Conservation (phyloP, 495 filamentous ascomycete species). For the Sphaerosporella brunnea region DNA sequence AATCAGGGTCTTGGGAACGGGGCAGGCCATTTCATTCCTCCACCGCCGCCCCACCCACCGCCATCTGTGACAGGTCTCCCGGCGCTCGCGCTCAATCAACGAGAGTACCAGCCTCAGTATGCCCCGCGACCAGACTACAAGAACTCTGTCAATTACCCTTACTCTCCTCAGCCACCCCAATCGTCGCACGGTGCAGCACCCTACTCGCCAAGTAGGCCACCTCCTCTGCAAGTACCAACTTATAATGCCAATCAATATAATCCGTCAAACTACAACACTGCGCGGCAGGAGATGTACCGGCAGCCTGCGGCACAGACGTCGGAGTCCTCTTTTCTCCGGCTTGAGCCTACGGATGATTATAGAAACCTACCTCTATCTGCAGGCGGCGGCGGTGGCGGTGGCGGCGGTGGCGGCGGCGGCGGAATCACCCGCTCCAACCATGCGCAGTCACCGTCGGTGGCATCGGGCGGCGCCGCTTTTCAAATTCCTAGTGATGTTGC, state of each 20-base stretch:
- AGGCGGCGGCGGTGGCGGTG: too few relatives aligned
- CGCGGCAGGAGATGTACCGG: conserved; percentile 21
- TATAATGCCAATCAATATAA: conserved; percentile 12
- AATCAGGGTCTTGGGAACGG: background rate
- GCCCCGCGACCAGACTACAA: conserved; percentile 5
- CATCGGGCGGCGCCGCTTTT: background rate
- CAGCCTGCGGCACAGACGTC: conserved; percentile 21
- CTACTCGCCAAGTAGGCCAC: background rate
- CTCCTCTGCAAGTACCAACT: conserved; percentile 17
- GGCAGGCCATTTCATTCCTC: conserved; percentile 6
- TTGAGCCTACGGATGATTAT: conserved; percentile 18
- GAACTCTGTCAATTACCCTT: conserved; percentile 14
- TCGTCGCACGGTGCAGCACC: background rate
- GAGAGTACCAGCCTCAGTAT: conserved; percentile 6
- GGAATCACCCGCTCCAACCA: conserved; percentile 1
- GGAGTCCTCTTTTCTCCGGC: conserved; percentile 20
- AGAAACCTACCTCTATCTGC: conserved; percentile 3
- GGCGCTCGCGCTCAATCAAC: conserved; percentile 4
- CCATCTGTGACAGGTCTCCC: conserved; percentile 11
- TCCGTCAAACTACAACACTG: conserved; percentile 7
- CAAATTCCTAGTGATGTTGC: conserved; percentile 15
- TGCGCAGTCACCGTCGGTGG: conserved; percentile 3
- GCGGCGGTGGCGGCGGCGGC: too few relatives aligned
- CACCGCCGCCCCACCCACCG: conserved; percentile 17
- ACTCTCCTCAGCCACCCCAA: conserved; percentile 15